Evolutionary conservation across 1,139 yeast genomes (phyloP).

Genomic region (Yamadazyma siamensis): DNA sequence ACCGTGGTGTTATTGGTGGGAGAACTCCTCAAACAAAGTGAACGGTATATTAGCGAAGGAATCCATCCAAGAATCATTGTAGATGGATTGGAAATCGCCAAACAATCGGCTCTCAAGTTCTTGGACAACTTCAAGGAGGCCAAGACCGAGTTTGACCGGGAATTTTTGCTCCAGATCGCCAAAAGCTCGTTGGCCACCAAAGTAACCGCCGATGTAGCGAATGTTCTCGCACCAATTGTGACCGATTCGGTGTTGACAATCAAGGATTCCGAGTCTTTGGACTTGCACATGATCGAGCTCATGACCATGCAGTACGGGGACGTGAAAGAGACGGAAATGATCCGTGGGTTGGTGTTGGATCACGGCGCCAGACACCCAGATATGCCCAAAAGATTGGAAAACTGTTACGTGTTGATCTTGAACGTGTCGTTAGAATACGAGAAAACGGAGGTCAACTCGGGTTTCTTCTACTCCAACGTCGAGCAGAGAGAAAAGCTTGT

Average conservation of each 20-base stretch:
- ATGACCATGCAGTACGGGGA: constrained; percentile 97
- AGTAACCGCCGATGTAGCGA: constrained; percentile 70
- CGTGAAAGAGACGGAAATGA: constrained; percentile 76
- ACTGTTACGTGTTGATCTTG: constrained; percentile 81
- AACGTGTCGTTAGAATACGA: constrained; percentile 96
- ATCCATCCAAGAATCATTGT: constrained; percentile 93
- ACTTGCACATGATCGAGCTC: constrained; percentile 95
- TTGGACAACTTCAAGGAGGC: constrained; percentile 56
- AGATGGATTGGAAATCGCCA: constrained; percentile 92
- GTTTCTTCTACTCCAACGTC: constrained; percentile 91
- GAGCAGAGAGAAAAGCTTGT: constrained; percentile 96
- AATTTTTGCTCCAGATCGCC: constrained; percentile 86
- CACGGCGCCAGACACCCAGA: constrained; percentile 99
- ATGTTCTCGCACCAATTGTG: constrained; percentile 85
- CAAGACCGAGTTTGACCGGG: constrained; percentile 65
- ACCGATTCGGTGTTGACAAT: constrained; percentile 93
- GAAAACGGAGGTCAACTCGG: constrained; percentile 95
- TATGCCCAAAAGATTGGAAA: constrained; percentile 86
- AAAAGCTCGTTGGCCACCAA: constrained; percentile 86
- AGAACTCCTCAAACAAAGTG: constrained; percentile 91
- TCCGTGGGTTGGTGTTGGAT: constrained; percentile 89
- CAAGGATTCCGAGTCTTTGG: constrained; percentile 52
- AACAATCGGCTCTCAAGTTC: constrained; percentile 67
- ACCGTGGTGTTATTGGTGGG: constrained; percentile 94
- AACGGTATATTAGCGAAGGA: constrained; percentile 87